These are phyloP conservation scores for Erigeron canadensis DNA, from an alignment of 129 eudicot genomes.

Conservation along the genomic window DNA sequence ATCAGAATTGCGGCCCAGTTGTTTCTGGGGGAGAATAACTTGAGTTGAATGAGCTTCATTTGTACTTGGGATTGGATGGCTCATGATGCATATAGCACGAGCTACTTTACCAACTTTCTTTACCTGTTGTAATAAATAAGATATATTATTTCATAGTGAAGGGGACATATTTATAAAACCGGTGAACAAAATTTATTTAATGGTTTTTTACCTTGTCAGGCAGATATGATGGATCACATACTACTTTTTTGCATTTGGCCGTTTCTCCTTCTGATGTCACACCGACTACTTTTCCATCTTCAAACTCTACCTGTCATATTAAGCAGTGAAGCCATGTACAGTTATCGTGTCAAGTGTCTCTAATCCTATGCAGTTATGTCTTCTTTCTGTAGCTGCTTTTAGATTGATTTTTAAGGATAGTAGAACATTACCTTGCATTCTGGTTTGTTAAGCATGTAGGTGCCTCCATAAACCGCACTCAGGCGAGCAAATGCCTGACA, in stretches of 20 bases:
- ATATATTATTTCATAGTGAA: constrained; percentile 4
- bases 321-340: neutral
- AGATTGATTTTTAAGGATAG: neutral
- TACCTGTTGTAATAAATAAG: constrained; percentile 42
- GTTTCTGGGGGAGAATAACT: constrained; percentile 70
- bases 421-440: constrained; percentile 53
- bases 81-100: constrained; percentile 74
- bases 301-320: constrained; percentile 54
- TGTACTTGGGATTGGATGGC: constrained; percentile 64
- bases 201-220: constrained; percentile 48
- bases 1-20: constrained; percentile 66
- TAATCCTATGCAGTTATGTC: neutral
- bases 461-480: constrained; percentile 76
- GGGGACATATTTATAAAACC: neutral
- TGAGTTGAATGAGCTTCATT: constrained; percentile 65
- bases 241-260: constrained; percentile 71
- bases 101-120: constrained; percentile 64
- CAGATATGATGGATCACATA: constrained; percentile 63
- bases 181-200: neutral
- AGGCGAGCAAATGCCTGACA: constrained; percentile 69
- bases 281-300: constrained; percentile 52
- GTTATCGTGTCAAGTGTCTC: neutral
- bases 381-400: neutral
- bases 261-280: constrained; percentile 78
- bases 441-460: constrained; percentile 74